Conservation (phyloP, 2,329 filamentous ascomycete species). For the Colletotrichum falcatum region DNA sequence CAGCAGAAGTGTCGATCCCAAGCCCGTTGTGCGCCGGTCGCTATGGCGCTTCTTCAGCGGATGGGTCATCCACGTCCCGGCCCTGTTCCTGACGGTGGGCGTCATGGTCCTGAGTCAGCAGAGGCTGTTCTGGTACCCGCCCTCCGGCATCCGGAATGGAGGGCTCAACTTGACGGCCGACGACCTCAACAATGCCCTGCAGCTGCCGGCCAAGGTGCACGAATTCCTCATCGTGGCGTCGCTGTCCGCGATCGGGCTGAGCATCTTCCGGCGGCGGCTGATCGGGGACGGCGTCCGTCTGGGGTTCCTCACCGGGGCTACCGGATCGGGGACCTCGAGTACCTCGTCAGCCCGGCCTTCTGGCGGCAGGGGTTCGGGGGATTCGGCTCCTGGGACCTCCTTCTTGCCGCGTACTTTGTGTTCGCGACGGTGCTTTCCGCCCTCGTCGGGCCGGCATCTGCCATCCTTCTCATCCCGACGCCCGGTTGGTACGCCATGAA, state of each 20-base stretch:
- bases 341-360: slow-evolving; percentile 22
- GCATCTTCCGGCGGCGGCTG: slow-evolving; percentile 14
- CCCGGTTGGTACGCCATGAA: slow-evolving; percentile 8
- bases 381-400: neutral
- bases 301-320: slow-evolving; percentile 37
- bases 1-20: neutral
- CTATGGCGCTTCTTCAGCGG: slow-evolving; percentile 15
- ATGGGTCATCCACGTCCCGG: slow-evolving; percentile 28
- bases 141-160: neutral
- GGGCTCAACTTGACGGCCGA: slow-evolving; percentile 3
- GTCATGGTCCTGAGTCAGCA: slow-evolving; percentile 13
- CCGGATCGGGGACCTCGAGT: slow-evolving; percentile 31
- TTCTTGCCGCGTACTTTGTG: slow-evolving; percentile 2
- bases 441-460: slow-evolving; percentile 35
- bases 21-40: neutral
- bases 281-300: slow-evolving; percentile 25
- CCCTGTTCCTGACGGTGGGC: slow-evolving; percentile 5
- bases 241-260: slow-evolving; percentile 24
- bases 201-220: slow-evolving; percentile 30
- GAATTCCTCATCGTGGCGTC: slow-evolving; percentile 31
- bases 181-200: slow-evolving; percentile 27
- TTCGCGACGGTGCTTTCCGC: slow-evolving; percentile 29
- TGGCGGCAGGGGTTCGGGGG: slow-evolving; percentile 3
- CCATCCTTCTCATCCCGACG: slow-evolving; percentile 35
- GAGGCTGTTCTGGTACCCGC: slow-evolving; percentile 28